A percentile compares a stretch with the other conserved stretches of the same genome.
phyloP scores from a whole-genome alignment of 805 yeast species.

The Kluyveromyces lactis region DNA sequence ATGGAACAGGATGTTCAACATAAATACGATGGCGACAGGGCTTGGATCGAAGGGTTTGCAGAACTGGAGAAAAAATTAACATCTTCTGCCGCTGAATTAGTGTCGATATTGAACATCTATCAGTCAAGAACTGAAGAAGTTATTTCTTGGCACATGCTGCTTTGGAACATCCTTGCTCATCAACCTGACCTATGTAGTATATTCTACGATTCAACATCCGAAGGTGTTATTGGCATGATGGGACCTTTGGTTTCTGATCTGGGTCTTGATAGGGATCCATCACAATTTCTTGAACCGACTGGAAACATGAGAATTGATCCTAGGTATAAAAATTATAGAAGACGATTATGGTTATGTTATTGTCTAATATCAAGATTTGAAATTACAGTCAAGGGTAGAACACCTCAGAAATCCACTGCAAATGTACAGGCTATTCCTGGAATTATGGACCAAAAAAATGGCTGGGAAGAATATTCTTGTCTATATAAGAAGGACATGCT shows the following conservation, averaged over 20 bases:
- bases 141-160: background rate
- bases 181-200: constrained; percentile 1
- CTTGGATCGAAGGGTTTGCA: constrained; percentile 1
- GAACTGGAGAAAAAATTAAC: background rate
- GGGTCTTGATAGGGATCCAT: constrained; percentile 26
- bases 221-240: constrained; percentile 21
- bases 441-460: background rate
- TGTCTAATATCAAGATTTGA: constrained; percentile 4
- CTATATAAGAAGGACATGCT: background rate
- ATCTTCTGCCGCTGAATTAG: constrained; percentile 1
- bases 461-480: background rate
- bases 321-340: constrained; percentile 4
- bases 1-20: background rate
- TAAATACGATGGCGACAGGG: background rate
- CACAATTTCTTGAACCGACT: constrained; percentile 19
- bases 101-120: constrained; percentile 1
- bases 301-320: constrained; percentile 7
- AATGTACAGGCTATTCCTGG: background rate
- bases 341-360: constrained; percentile 1
- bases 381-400: constrained; percentile 4
- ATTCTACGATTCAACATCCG: constrained; percentile 14
- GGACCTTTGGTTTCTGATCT: constrained; percentile 24
- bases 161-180: constrained; percentile 1
- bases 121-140: constrained; percentile 3
- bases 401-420: background rate